These are phyloP conservation scores for barrel medic (Medicago truncatula) DNA, from an alignment of 306 rosid genomes.

Conservation along the genomic window MtrunA17r5.0-ANR NC_053043.1:46376501-46377000, in stretches of 20 bases:
- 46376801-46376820: conserved; percentile 64
- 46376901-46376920: conserved; percentile 65
- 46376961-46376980: conserved; percentile 67
- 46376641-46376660: conserved; percentile 77
- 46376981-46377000: conserved; percentile 73
- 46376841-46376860: conserved; percentile 79
- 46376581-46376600: conserved; percentile 69
- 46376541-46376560: conserved; percentile 67
- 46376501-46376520: conserved; percentile 59
- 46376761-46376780: conserved; percentile 82
- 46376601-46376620: conserved; percentile 64
- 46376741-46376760: conserved; percentile 83
- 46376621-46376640: conserved; percentile 68
- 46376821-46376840: conserved; percentile 68
- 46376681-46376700: conserved; percentile 68
- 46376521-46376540: conserved; percentile 72
- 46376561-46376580: conserved; percentile 67
- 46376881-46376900: conserved; percentile 65
- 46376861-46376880: conserved; percentile 68
- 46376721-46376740: conserved; percentile 62
- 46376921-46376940: conserved; percentile 86
- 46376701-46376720: conserved; percentile 52
- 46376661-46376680: conserved; percentile 75
- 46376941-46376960: conserved; percentile 74
- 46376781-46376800: conserved; percentile 62